phyloP scores from a whole-genome alignment of 2,329 filamentous ascomycete genomes.

The Diaporthe sp. region DNA sequence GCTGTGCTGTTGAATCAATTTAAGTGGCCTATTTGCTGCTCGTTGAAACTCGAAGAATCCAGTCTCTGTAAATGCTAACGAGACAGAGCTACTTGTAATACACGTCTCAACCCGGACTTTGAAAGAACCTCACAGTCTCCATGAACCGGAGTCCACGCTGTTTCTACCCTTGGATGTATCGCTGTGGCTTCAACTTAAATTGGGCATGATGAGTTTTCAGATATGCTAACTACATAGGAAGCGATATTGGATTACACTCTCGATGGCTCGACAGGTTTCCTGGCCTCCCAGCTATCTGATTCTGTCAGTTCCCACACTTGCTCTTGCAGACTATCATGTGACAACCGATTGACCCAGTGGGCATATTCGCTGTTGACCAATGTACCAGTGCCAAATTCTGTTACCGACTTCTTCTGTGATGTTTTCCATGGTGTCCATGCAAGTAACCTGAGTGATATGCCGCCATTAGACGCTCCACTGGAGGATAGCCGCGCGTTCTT shows the following conservation, averaged over 20 bases:
- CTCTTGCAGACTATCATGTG: constrained; percentile 11
- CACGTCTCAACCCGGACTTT: background rate
- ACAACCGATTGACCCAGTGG: background rate
- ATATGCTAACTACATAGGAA: background rate
- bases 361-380: background rate
- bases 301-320: background rate
- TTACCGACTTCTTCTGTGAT: background rate
- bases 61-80: too few species aligned
- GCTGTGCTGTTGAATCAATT: background rate
- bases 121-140: background rate
- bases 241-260: background rate
- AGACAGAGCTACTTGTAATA: background rate
- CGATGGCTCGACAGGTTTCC: background rate
- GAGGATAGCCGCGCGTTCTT: background rate
- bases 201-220: background rate
- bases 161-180: background rate
- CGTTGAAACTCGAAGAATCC: too few species aligned
- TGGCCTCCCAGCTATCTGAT: background rate
- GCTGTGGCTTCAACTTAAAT: background rate
- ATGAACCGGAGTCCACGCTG: background rate
- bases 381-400: background rate
- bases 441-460: background rate
- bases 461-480: background rate
- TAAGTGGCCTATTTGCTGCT: background rate
- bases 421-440: background rate